These are phyloP conservation scores for Aspergillus ibericus DNA, from an alignment of 2,329 filamentous ascomycete genomes.

Conservation along the genomic window DNA sequence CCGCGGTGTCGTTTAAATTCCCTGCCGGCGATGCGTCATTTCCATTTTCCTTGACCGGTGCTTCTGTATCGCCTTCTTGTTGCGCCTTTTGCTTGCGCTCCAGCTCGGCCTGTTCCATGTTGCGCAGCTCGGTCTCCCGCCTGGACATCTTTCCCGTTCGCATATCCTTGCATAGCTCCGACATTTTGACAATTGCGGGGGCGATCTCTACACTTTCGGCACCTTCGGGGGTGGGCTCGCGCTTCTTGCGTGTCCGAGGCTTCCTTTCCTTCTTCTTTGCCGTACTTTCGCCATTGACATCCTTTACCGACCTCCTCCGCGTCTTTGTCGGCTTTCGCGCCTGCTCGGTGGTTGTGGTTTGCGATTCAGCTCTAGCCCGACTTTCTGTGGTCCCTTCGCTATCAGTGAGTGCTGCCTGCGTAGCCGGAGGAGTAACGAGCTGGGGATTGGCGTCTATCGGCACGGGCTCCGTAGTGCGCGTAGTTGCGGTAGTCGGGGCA, in stretches of 20 bases:
- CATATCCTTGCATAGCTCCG: constrained; percentile 55
- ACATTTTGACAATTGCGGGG: constrained; percentile 57
- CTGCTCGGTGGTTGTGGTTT: constrained; percentile 22
- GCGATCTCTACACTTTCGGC: constrained; percentile 54
- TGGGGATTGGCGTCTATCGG: constrained; percentile 5
- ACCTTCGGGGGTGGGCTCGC: constrained; percentile 49
- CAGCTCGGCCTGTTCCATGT: constrained; percentile 58
- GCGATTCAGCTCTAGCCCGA: constrained; percentile 19
- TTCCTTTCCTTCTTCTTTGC: constrained; percentile 25
- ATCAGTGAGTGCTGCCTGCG: constrained; percentile 22
- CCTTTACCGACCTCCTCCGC: constrained; percentile 28
- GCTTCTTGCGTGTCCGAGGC: constrained; percentile 34
- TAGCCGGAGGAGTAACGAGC: constrained; percentile 25
- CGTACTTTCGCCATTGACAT: constrained; percentile 24
- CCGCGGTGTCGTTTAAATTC: constrained; percentile 20
- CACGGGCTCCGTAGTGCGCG: not conserved
- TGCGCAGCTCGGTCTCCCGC: constrained; percentile 57
- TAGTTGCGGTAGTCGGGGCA: not conserved
- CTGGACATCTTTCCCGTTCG: constrained; percentile 58
- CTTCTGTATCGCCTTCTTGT: constrained; percentile 31
- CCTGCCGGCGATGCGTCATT: constrained; percentile 24
- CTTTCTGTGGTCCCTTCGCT: constrained; percentile 21
- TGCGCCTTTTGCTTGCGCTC: constrained; percentile 43
- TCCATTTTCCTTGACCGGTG: constrained; percentile 28
- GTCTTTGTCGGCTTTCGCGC: constrained; percentile 20